phyloP scores from a whole-genome alignment of 371 early-diverging fungal species.

The Encephalitozoon cuniculi region DNA sequence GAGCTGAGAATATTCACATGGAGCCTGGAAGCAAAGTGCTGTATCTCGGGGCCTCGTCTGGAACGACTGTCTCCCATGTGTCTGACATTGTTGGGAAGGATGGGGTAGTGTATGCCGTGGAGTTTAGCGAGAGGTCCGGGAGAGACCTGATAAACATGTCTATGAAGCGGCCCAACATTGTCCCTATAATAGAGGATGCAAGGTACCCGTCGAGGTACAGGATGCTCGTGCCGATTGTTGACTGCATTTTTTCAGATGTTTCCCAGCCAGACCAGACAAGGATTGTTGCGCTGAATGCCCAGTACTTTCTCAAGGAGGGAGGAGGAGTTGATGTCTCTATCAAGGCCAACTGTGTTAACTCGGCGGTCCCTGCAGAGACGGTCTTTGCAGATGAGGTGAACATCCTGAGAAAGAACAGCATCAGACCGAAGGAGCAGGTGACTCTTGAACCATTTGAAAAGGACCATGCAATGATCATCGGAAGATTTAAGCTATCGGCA shows the following conservation, averaged over 20 bases:
- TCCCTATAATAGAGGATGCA: constrained; percentile 99
- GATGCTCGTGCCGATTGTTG: constrained; percentile 98
- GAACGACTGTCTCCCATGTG: constrained; percentile 98
- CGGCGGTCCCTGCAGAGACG: constrained; percentile 86
- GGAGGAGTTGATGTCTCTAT: constrained; percentile 96
- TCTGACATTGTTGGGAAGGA: constrained; percentile 95
- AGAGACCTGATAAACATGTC: constrained; percentile 99
- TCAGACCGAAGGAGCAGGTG: constrained; percentile 97
- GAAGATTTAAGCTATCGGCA: constrained; percentile 61
- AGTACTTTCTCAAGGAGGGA: constrained; percentile 90
- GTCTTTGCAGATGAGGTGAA: constrained; percentile 99
- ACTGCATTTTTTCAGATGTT: constrained; percentile 98
- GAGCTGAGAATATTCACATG: constrained; percentile 89
- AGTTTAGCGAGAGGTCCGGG: constrained; percentile 98
- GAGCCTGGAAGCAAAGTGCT: constrained; percentile 92
- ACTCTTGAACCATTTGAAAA: constrained; percentile 99
- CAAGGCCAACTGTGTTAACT: constrained; percentile 99
- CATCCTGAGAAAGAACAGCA: constrained; percentile 88
- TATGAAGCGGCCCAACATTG: constrained; percentile 98
- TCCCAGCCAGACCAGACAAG: constrained; percentile 99
- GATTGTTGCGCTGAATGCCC: constrained; percentile 94
- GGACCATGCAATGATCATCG: constrained; percentile 97
- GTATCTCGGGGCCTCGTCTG: constrained; percentile 94
- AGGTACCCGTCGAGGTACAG: constrained; percentile 98
- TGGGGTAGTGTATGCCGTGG: constrained; percentile 86